Conservation (phyloP, 2,329 filamentous ascomycete species). For the Sporothrix globosa region DNA sequence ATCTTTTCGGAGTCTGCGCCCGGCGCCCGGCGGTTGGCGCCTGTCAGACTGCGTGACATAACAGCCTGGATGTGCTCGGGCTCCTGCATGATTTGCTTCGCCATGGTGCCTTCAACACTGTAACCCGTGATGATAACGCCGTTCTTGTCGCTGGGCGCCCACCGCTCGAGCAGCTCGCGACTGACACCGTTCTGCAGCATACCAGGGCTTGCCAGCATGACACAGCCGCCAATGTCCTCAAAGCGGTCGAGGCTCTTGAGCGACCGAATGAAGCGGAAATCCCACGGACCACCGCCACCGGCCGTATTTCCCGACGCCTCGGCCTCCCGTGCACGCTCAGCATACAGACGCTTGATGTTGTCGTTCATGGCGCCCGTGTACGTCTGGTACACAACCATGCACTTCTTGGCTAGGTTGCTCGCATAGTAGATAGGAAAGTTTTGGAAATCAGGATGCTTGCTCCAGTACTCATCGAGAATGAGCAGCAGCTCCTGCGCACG, state of each 20-base stretch:
- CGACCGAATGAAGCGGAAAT: slow-evolving; percentile 91
- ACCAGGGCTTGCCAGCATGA: slow-evolving; percentile 96
- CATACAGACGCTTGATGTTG: slow-evolving; percentile 95
- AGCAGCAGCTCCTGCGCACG: slow-evolving; percentile 91
- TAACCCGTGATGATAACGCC: slow-evolving; percentile 99
- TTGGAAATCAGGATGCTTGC: slow-evolving; percentile 82
- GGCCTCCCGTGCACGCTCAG: slow-evolving; percentile 87
- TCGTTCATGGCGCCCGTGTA: slow-evolving; percentile 99
- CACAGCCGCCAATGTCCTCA: slow-evolving; percentile 91
- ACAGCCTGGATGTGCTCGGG: slow-evolving; percentile 93
- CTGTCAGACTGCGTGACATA: slow-evolving; percentile 71
- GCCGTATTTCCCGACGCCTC: slow-evolving; percentile 75
- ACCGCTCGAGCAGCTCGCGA: slow-evolving; percentile 87
- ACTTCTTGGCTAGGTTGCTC: slow-evolving; percentile 89
- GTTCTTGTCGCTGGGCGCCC: slow-evolving; percentile 95
- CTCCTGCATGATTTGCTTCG: slow-evolving; percentile 90
- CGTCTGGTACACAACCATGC: slow-evolving; percentile 98
- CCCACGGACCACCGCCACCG: slow-evolving; percentile 87
- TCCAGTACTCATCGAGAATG: slow-evolving; percentile 97
- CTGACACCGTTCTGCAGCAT: slow-evolving; percentile 98
- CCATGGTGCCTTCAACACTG: slow-evolving; percentile 98
- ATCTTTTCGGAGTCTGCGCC: slow-evolving; percentile 78
- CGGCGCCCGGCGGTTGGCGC: slow-evolving; percentile 64
- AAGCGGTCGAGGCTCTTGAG: slow-evolving; percentile 93
- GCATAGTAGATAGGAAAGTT: slow-evolving; percentile 97